These are phyloP conservation scores for Cyberlindnera americana DNA, from an alignment of 805 yeast species.

Conservation along the genomic window DNA sequence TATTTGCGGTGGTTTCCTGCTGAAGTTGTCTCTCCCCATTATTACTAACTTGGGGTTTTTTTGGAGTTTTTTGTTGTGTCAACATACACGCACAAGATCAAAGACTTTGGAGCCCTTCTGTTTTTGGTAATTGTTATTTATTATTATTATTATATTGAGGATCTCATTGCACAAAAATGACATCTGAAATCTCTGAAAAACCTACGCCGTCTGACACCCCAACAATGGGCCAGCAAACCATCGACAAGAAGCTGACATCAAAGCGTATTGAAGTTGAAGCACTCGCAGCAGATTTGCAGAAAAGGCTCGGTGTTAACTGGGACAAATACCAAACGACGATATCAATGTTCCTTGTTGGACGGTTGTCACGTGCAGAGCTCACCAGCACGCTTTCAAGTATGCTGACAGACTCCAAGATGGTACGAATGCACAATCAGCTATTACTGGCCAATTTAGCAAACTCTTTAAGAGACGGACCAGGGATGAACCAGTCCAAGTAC, in stretches of 20 bases:
- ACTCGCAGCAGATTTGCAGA: slow-evolving; percentile 70
- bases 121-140: no score
- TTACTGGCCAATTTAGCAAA: slow-evolving; percentile 80
- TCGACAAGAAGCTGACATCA: slow-evolving; percentile 7
- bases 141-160: no score
- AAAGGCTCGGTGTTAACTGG: slow-evolving; percentile 73
- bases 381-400: slow-evolving; percentile 54
- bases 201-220: slow-evolving; percentile 16
- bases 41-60: not conserved
- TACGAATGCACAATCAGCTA: slow-evolving; percentile 77
- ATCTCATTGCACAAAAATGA: slow-evolving; percentile 8
- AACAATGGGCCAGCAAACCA: slow-evolving; percentile 12
- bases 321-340: slow-evolving; percentile 78
- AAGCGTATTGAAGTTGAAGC: slow-evolving; percentile 56
- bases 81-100: no score
- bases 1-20: no score
- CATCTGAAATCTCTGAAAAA: slow-evolving; percentile 10
- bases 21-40: slow-evolving; percentile 2
- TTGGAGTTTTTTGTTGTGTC: no score
- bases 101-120: no score
- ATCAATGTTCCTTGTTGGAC: slow-evolving; percentile 73
- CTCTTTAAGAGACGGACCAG: slow-evolving; percentile 74
- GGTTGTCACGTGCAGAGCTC: slow-evolving; percentile 72
- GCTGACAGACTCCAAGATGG: slow-evolving; percentile 32
- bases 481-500: slow-evolving; percentile 30